Evolutionary conservation across 1,139 yeast genomes (phyloP), one percentile per base, ranked within the genome.

Genomic region (Debaryomycetaceae sp.): DNA sequence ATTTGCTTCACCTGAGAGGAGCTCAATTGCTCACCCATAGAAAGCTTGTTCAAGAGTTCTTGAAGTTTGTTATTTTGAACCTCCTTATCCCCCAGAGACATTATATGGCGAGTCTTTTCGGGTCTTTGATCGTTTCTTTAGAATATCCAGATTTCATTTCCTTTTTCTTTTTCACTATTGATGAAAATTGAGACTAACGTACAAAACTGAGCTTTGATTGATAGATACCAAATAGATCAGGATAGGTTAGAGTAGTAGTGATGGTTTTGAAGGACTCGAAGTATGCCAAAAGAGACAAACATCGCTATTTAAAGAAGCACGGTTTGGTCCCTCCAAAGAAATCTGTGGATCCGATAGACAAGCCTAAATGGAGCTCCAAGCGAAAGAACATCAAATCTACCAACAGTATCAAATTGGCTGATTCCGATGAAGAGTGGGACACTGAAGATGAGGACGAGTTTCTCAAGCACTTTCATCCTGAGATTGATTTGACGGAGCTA

Each of bases 1-100:
- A 91, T 89, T 34, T 84, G 80, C 45, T 69, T 70, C 53, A 76
- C 72, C 61, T 83, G 84, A 36, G 76, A 70, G 36, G 76, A 81
- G 23, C 72, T 72, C 47, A 82, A 69, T 50, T 74, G 73, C 44
- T 75, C 81, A 13, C 86, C 87, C 68, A 75, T 61, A 5, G 81
- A 68, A 38, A 80, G 63, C 52, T 69, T 70, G 55, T 70, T 71
- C 49, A 80, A 63, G 45, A 80, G 66, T 48, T 79, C 80, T 55
- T 78, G 81, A 42, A 80, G 72, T 39, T 69, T 59, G 54, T 72
- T 72, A 23, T 61, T 56, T 27, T 52, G 50, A 20, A 51, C 39
- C 39, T 51, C 42, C 37, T 42, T 31, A 38, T 43, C 49, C 24
- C 33, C 48, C 22, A 45, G 51, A 22, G 53, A 29, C 46, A 46